Percentiles rank a stretch among this genome's conserved stretches.
These are phyloP conservation scores for Pseudopyricularia javanii DNA, from an alignment of 2,329 filamentous ascomycete species.

Conservation along the genomic window DNA sequence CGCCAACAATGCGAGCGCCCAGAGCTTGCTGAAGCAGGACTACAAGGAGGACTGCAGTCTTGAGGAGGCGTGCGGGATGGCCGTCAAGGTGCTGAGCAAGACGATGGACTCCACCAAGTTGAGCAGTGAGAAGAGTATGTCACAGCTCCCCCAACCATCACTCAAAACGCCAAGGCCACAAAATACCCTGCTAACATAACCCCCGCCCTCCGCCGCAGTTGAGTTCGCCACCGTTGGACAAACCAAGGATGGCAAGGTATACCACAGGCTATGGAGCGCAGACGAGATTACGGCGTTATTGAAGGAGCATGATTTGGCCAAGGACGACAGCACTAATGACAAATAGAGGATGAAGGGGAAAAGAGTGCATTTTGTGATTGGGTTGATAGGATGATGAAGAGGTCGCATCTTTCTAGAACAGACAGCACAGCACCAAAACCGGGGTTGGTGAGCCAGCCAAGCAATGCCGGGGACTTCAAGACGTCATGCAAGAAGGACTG, in stretches of 20 bases:
- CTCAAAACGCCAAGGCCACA: background rate
- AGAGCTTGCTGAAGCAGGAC: slow-evolving; percentile 95
- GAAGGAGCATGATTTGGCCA: slow-evolving; percentile 91
- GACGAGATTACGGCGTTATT: slow-evolving; percentile 91
- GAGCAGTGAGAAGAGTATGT: slow-evolving; percentile 96
- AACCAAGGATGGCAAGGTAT: slow-evolving; percentile 91
- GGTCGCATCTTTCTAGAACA: background rate
- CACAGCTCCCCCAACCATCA: background rate
- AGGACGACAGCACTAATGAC: slow-evolving; percentile 63
- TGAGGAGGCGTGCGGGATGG: slow-evolving; percentile 92
- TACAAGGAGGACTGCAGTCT: slow-evolving; percentile 97
- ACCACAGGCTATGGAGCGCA: slow-evolving; percentile 93
- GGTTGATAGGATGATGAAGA: background rate
- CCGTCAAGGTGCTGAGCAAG: slow-evolving; percentile 98
- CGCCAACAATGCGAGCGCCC: slow-evolving; percentile 94
- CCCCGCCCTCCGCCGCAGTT: slow-evolving; percentile 39
- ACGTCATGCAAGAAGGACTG: background rate
- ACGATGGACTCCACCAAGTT: slow-evolving; percentile 99
- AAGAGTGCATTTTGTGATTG: background rate
- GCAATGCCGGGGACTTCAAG: background rate
- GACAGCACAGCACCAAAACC: background rate
- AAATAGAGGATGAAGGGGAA: slow-evolving; percentile 28
- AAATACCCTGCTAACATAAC: slow-evolving; percentile 6
- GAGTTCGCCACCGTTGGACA: slow-evolving; percentile 97
- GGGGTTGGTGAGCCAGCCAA: background rate